phyloP scores from a whole-genome alignment of 371 early-diverging fungal species.

The Coemansia sp. region DNA sequence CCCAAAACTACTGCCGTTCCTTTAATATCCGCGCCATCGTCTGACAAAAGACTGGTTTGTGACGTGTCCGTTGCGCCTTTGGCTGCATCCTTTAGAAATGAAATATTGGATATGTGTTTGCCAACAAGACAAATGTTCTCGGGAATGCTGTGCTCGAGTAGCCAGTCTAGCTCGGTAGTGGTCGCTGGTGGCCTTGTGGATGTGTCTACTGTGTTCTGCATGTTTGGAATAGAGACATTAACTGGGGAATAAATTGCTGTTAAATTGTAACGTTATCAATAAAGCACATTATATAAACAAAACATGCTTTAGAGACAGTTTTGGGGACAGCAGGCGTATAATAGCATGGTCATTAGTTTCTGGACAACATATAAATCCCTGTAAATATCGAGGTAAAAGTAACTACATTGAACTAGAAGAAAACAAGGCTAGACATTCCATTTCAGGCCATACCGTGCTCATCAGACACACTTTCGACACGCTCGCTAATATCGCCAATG shows the following conservation, averaged over 20 bases:
- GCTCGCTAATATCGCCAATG: constrained; percentile 28
- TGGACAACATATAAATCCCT: neutral
- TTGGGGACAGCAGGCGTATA: neutral
- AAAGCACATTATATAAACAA: neutral
- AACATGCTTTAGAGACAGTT: neutral
- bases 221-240: neutral
- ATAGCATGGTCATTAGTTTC: neutral
- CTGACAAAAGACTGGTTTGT: neutral
- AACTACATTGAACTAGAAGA: neutral
- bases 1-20: constrained; percentile 35
- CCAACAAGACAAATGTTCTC: constrained; percentile 4
- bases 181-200: neutral
- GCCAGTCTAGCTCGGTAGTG: constrained; percentile 28
- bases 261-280: neutral
- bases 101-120: constrained; percentile 1
- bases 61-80: neutral
- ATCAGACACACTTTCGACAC: constrained; percentile 14
- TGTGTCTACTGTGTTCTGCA: neutral
- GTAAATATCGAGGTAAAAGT: neutral
- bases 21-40: constrained; percentile 2
- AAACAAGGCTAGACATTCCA: neutral
- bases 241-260: neutral
- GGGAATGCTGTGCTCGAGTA: constrained; percentile 39
- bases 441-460: neutral
- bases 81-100: constrained; percentile 6